Evolutionary conservation across 768 basidiomycete genomes (phyloP), one percentile per base, ranked within the genome.

Genomic region (Phanerochaete carnosa): DNA sequence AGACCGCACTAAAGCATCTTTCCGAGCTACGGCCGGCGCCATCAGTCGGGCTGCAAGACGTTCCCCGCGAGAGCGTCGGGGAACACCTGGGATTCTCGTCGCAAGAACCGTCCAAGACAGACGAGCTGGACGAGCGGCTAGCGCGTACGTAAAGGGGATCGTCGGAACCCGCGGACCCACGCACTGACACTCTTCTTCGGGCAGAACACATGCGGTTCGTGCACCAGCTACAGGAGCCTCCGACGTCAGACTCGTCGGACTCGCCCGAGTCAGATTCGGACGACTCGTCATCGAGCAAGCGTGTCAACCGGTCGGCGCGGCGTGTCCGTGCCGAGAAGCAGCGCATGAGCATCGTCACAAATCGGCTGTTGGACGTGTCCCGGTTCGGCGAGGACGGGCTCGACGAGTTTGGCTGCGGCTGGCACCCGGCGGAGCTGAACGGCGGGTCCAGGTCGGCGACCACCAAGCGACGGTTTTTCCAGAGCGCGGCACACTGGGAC

Each of bases 41-140:
- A 1, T 92, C 92, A 5, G 92, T 93, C 0, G 87, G 84, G 47
- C 83, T 96, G 79, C 93, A 95, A 25, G 86, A 89, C 52, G 89
- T 93, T 1, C 94, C 95, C 0, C 73, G 81, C 45, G 85, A 92
- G 64, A 85, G 84, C 33, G 65, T 96, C 6, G 82, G 80, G 3
- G 74, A 78, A 33, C 87, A 91, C 64, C 75, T 92, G 4, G 85
- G 85, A 0, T 79, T 89, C 59, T 79, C 80, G 32, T 80, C 83
- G 13, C 79, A 79, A 37, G 79, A 80, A 3, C 66, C 69, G 9
- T 71, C 71, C 26, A 71, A 71, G 32, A 73, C 75, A 67, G 89
- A 92, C 62, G 82, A 86, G 16, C 66, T 92, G 37, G 90, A 92
- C 67, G 82, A 83, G 59, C 79, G 77, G 50, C 77, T 92, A n/a